These are phyloP conservation scores for Naganishia sp. DNA, from an alignment of 1,284 basidiomycete genomes.

Conservation along the genomic window DNA sequence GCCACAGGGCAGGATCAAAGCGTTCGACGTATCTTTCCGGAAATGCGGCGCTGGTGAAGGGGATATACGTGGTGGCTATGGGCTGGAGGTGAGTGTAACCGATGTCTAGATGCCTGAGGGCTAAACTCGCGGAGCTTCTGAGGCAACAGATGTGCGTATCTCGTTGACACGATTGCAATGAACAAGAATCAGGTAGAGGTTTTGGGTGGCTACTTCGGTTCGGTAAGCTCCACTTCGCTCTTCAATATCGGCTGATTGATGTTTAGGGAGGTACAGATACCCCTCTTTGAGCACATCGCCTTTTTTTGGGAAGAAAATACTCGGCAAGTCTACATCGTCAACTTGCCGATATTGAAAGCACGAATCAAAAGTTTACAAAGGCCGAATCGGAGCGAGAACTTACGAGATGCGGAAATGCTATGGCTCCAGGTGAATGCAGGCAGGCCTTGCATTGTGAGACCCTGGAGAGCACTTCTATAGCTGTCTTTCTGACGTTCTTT, in stretches of 20 bases:
- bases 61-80: constrained; percentile 15
- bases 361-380: background rate
- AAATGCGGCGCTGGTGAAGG: constrained; percentile 19
- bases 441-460: background rate
- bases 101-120: background rate
- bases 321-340: constrained; percentile 15
- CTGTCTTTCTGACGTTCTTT: background rate
- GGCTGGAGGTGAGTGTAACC: background rate
- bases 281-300: background rate
- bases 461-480: background rate
- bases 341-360: constrained; percentile 1
- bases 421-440: constrained; percentile 15
- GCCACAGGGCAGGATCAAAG: background rate
- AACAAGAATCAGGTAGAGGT: background rate
- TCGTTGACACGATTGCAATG: constrained; percentile 7
- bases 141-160: constrained; percentile 14
- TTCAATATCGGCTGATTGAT: background rate
- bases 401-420: background rate
- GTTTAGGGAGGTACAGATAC: background rate
- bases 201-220: background rate
- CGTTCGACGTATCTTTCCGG: background rate
- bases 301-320: constrained; percentile 9
- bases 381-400: background rate
- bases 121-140: background rate
- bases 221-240: background rate